Evolutionary conservation across 2,329 filamentous ascomycete species (phyloP).

Genomic region (Thyridium curvatum): DNA sequence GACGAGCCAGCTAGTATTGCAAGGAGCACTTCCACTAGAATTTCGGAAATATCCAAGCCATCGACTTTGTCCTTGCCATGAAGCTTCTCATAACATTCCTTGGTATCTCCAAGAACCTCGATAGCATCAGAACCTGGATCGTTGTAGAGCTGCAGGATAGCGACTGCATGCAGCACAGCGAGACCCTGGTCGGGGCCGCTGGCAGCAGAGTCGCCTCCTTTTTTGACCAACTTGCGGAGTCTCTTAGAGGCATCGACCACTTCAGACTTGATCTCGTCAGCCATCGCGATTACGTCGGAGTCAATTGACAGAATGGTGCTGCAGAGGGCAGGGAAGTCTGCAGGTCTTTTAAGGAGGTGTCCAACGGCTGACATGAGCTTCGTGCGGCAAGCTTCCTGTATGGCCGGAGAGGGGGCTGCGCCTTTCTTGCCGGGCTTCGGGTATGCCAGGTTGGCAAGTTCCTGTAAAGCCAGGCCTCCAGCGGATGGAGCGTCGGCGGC

Average conservation of each 20-base stretch:
- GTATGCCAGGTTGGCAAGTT: slow-evolving; percentile 51
- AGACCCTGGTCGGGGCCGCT: slow-evolving; percentile 51
- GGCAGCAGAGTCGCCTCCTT: slow-evolving; percentile 14
- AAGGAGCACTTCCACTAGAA: slow-evolving; percentile 82
- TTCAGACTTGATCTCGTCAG: slow-evolving; percentile 46
- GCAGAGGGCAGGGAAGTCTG: slow-evolving; percentile 48
- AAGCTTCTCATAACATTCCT: slow-evolving; percentile 64
- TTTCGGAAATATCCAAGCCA: slow-evolving; percentile 50
- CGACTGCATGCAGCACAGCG: slow-evolving; percentile 75
- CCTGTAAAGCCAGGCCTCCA: slow-evolving; percentile 37
- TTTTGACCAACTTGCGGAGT: slow-evolving; percentile 46
- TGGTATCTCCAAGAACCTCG: slow-evolving; percentile 74
- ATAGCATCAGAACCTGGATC: slow-evolving; percentile 75
- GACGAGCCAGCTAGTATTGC: slow-evolving; percentile 84
- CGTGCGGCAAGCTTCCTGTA: slow-evolving; percentile 47
- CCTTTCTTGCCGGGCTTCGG: slow-evolving; percentile 28
- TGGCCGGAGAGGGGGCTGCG: slow-evolving; percentile 36
- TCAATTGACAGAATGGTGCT: slow-evolving; percentile 48
- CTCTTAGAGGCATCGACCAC: slow-evolving; percentile 44
- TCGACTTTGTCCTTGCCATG: slow-evolving; percentile 41
- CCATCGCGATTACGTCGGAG: slow-evolving; percentile 44
- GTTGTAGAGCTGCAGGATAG: slow-evolving; percentile 84
- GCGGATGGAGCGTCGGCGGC: slow-evolving; percentile 26
- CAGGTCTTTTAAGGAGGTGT: slow-evolving; percentile 46
- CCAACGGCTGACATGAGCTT: slow-evolving; percentile 53